Conservation (phyloP, 345 rosid species). For the Xanthoceras sorbifolium region DNA sequence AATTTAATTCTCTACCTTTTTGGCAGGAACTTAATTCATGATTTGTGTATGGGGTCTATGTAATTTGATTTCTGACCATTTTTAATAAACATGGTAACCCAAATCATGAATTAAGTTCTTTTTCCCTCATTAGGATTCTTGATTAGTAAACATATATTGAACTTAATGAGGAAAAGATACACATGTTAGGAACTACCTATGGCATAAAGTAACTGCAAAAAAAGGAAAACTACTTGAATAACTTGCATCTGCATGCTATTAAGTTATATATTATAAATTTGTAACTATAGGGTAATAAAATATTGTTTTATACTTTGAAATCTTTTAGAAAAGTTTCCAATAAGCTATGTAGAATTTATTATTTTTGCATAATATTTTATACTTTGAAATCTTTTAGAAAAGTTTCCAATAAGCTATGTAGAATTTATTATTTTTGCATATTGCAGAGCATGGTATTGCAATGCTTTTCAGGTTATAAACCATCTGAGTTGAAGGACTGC, state of each 20-base stretch:
- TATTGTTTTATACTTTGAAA: not conserved
- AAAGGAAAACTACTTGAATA: not conserved
- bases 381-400: not conserved
- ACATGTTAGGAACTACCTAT: not conserved
- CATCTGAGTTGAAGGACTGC: conserved; percentile 56
- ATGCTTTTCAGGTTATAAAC: conserved; percentile 45
- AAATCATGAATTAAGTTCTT: too few species aligned
- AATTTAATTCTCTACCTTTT: too few species aligned
- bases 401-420: not conserved
- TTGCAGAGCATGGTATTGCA: conserved; percentile 46
- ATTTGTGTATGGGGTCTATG: too few species aligned
- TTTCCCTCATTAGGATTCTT: too few species aligned
- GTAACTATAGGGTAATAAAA: not conserved
- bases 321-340: conserved; percentile 1
- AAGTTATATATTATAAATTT: not conserved
- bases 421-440: not conserved
- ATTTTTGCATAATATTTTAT: not conserved
- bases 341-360: not conserved
- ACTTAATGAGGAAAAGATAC: not conserved
- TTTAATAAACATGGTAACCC: too few species aligned
- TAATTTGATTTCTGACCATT: too few species aligned
- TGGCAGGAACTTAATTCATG: too few species aligned
- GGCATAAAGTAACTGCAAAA: not conserved
- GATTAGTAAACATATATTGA: too few species aligned
- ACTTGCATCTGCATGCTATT: not conserved